Conservation (phyloP, 305 asterid genomes). For the Fraxinus paxiana region DNA sequence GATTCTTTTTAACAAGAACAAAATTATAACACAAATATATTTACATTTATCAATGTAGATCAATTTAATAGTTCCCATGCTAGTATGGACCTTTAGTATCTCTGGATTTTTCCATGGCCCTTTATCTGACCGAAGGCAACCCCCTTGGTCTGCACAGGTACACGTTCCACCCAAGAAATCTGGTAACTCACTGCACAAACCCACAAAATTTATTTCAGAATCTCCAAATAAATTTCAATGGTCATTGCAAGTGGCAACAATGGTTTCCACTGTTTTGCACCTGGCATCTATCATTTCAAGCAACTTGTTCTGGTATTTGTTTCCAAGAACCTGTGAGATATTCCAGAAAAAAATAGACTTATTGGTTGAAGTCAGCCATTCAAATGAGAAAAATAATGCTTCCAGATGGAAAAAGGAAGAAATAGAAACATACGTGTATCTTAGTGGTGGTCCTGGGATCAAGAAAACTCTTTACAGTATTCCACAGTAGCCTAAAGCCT, state of each 20-base stretch:
- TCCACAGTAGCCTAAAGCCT: constrained; percentile 90
- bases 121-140: constrained; percentile 94
- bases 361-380: constrained; percentile 8
- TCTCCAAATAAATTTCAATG: background rate
- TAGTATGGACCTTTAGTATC: constrained; percentile 63
- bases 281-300: constrained; percentile 86
- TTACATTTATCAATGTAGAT: constrained; percentile 10
- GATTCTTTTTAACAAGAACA: constrained; percentile 8
- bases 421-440: constrained; percentile 62
- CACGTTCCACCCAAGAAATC: constrained; percentile 88
- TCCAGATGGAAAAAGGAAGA: constrained; percentile 24
- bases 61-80: background rate
- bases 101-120: constrained; percentile 99
- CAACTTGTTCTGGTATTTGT: constrained; percentile 75
- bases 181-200: constrained; percentile 76
- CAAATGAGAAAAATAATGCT: constrained; percentile 5
- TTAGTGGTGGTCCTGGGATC: constrained; percentile 96
- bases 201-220: constrained; percentile 15
- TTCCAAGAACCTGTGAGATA: constrained; percentile 73
- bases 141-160: constrained; percentile 79
- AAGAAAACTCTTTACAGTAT: constrained; percentile 73
- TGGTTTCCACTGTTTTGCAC: constrained; percentile 35
- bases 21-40: background rate
- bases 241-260: background rate
- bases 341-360: constrained; percentile 25